Evolutionary conservation across 2,329 filamentous ascomycete species (phyloP).

Genomic region (Fusarium sp.): DNA sequence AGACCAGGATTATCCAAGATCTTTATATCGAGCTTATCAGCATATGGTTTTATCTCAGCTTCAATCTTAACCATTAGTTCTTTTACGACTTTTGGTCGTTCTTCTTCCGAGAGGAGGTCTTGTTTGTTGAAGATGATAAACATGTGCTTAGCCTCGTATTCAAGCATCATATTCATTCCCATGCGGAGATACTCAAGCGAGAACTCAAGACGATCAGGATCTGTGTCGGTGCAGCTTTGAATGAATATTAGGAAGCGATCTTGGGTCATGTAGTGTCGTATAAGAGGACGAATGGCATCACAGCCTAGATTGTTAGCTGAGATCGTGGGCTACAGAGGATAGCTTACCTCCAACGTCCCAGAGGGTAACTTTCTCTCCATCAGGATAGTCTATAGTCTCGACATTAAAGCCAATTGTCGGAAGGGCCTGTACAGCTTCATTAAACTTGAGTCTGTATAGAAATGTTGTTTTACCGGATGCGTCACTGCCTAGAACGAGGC

Average conservation of each 20-base stretch:
- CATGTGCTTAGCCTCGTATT: constrained; percentile 35
- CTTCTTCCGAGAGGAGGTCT: constrained; percentile 36
- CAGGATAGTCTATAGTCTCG: constrained; percentile 68
- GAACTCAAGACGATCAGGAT: constrained; percentile 35
- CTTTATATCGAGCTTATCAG: constrained; percentile 12
- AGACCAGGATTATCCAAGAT: constrained; percentile 41
- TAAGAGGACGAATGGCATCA: constrained; percentile 42
- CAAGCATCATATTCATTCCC: constrained; percentile 29
- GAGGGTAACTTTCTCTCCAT: constrained; percentile 35
- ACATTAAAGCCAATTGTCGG: constrained; percentile 97
- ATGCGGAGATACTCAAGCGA: constrained; percentile 43
- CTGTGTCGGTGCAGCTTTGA: constrained; percentile 41
- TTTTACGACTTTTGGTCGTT: constrained; percentile 28
- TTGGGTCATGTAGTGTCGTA: constrained; percentile 41
- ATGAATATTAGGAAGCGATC: constrained; percentile 44
- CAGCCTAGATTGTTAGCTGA: constrained; percentile 29
- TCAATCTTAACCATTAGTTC: constrained; percentile 16
- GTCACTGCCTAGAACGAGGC: constrained; percentile 39
- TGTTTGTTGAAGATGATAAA: constrained; percentile 49
- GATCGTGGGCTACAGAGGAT: fast-evolving
- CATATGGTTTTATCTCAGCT: constrained; percentile 19
- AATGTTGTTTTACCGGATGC: constrained; percentile 77
- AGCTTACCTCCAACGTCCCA: constrained; percentile 46
- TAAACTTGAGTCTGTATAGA: constrained; percentile 85
- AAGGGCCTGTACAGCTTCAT: constrained; percentile 92